Evolutionary conservation across 306 rosid genomes (phyloP).

Genomic region (Prunus fruticosa): DNA sequence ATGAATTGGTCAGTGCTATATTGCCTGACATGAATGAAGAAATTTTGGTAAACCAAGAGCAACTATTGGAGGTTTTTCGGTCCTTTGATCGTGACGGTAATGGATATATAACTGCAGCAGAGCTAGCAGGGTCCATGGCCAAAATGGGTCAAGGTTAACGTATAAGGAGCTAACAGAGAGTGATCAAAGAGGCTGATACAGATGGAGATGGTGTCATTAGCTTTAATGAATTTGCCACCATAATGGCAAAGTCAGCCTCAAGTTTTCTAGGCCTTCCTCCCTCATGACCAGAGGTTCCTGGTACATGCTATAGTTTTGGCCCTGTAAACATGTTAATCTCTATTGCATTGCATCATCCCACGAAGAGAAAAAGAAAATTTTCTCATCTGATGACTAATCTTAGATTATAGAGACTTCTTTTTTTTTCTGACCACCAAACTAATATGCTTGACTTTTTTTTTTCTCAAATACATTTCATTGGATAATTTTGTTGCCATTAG

Average conservation of each 20-base stretch:
- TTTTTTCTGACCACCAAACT: background rate
- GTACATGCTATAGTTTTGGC: background rate
- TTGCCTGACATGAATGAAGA: constrained; percentile 57
- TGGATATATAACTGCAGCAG: constrained; percentile 68
- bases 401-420: background rate
- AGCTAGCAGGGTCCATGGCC: constrained; percentile 80
- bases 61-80: constrained; percentile 56
- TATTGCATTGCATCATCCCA: background rate
- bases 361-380: background rate
- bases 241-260: constrained; percentile 71
- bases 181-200: constrained; percentile 72
- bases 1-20: constrained; percentile 59
- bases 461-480: background rate
- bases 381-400: background rate
- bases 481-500: background rate
- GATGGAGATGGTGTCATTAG: constrained; percentile 86
- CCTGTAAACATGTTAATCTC: background rate
- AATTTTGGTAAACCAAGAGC: constrained; percentile 50
- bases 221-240: constrained; percentile 62
- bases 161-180: constrained; percentile 73
- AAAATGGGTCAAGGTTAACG: constrained; percentile 80
- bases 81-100: constrained; percentile 80
- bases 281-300: constrained; percentile 8
- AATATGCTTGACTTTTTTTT: background rate
- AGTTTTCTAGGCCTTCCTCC: constrained; percentile 50